Percentiles rank a stretch among this genome's conserved stretches.
Conservation (phyloP, 2,329 filamentous ascomycete species). For the Myriangium duriaei region DNA sequence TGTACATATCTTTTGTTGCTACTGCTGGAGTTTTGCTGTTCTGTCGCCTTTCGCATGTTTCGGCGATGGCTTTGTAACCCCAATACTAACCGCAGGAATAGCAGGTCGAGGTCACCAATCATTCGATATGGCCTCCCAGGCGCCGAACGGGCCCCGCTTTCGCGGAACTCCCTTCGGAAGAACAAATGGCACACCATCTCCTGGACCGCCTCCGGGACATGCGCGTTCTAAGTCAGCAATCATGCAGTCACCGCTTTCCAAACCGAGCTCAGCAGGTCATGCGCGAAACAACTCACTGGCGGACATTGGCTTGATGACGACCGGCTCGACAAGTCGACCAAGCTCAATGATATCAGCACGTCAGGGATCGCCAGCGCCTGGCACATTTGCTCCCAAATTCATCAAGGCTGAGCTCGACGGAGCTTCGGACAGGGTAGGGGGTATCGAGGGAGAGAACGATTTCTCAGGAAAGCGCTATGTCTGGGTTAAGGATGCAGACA, state of each 20-base stretch:
- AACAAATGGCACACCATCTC: slow-evolving; percentile 49
- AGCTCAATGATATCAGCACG: slow-evolving; percentile 5
- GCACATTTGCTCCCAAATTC: slow-evolving; percentile 90
- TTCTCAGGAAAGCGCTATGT: slow-evolving; percentile 98
- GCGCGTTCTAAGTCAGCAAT: slow-evolving; percentile 64
- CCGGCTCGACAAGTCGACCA: slow-evolving; percentile 10
- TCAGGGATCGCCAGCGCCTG: slow-evolving; percentile 41
- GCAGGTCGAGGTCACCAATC: slow-evolving; percentile 1
- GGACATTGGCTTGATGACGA: slow-evolving; percentile 31
- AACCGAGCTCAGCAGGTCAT: slow-evolving; percentile 41
- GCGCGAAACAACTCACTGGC: slow-evolving; percentile 53
- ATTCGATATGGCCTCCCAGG: slow-evolving; percentile 39
- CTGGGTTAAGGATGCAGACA: slow-evolving; percentile 80
- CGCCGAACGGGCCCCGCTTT: slow-evolving; percentile 54
- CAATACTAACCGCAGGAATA: slow-evolving; percentile 4
- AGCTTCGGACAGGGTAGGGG: slow-evolving; percentile 43
- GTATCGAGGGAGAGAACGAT: slow-evolving; percentile 94
- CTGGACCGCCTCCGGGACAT: slow-evolving; percentile 39
- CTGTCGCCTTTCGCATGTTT: slow-evolving; percentile 1
- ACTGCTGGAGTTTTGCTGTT: too few relatives aligned
- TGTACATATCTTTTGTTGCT: slow-evolving; percentile 6
- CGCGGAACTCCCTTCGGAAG: slow-evolving; percentile 71
- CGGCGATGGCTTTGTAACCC: slow-evolving; percentile 7
- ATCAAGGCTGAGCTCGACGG: slow-evolving; percentile 71
- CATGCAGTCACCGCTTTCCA: slow-evolving; percentile 47